A percentile compares a stretch with the other conserved stretches of the same genome.
phyloP scores from a whole-genome alignment of 176 grass and related monocot genomes.

The Saccharum spontaneum region DNA sequence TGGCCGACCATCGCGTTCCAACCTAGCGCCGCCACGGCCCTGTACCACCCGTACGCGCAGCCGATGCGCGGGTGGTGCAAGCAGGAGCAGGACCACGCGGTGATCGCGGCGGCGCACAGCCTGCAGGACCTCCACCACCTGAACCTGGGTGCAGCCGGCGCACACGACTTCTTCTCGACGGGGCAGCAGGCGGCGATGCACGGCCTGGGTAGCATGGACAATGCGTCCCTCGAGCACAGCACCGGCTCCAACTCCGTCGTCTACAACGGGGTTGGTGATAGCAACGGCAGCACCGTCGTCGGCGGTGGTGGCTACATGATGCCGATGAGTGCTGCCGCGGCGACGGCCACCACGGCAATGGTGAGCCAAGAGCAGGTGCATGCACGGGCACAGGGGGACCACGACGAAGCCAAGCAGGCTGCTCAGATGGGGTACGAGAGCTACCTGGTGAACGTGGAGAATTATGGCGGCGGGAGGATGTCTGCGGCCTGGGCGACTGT shows the following conservation, averaged over 20 bases:
- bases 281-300: slow-evolving; percentile 5
- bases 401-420: slow-evolving; percentile 40
- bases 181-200: slow-evolving; percentile 16
- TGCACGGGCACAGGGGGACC: slow-evolving; percentile 8
- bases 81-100: slow-evolving; percentile 64
- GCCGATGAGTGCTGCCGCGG: slow-evolving; percentile 36
- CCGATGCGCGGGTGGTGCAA: slow-evolving; percentile 65
- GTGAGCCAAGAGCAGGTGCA: slow-evolving; percentile 30
- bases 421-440: slow-evolving; percentile 32
- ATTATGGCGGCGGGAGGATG: slow-evolving; percentile 27
- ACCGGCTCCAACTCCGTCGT: slow-evolving; percentile 68
- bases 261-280: slow-evolving; percentile 42
- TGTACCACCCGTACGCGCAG: slow-evolving; percentile 58
- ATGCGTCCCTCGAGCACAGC: slow-evolving; percentile 66
- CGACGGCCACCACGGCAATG: not conserved
- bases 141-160: slow-evolving; percentile 32
- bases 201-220: slow-evolving; percentile 50
- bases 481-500: slow-evolving; percentile 17
- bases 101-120: slow-evolving; percentile 64
- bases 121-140: slow-evolving; percentile 66
- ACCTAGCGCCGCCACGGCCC: not conserved
- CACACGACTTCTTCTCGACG: slow-evolving; percentile 65
- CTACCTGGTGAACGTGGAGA: slow-evolving; percentile 40
- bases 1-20: slow-evolving; percentile 79
- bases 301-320: slow-evolving; percentile 37